Evolutionary conservation across 257 asterid genomes (phyloP).

Genomic region (Solanum paucissectum): DNA sequence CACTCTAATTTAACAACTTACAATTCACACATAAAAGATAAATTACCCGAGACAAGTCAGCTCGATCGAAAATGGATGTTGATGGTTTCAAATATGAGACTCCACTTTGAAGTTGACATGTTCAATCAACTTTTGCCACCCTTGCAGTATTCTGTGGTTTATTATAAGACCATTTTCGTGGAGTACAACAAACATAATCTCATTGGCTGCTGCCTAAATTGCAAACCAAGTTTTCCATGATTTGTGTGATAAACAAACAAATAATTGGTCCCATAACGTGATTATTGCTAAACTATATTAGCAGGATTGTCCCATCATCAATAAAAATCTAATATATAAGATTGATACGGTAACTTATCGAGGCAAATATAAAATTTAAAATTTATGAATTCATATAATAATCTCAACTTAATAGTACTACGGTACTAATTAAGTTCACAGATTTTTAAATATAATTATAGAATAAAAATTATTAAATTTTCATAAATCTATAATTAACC

Average conservation of each 20-base stretch:
- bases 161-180: background rate
- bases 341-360: background rate
- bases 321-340: background rate
- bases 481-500: background rate
- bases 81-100: background rate
- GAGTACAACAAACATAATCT: background rate
- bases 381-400: background rate
- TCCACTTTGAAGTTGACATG: background rate
- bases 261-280: background rate
- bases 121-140: background rate
- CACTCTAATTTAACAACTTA: accelerated
- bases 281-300: background rate
- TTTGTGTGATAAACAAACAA: background rate
- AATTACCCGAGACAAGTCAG: background rate
- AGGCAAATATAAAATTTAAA: accelerated
- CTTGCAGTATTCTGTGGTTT: background rate
- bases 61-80: background rate
- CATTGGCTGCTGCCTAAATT: background rate
- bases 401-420: accelerated
- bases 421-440: background rate
- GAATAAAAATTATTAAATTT: background rate
- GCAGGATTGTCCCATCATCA: background rate
- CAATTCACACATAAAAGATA: background rate
- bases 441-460: background rate
- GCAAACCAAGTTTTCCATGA: background rate